Conservation (phyloP, 1,139 yeast genomes). For the Casaregolazyma lundiana region DNA sequence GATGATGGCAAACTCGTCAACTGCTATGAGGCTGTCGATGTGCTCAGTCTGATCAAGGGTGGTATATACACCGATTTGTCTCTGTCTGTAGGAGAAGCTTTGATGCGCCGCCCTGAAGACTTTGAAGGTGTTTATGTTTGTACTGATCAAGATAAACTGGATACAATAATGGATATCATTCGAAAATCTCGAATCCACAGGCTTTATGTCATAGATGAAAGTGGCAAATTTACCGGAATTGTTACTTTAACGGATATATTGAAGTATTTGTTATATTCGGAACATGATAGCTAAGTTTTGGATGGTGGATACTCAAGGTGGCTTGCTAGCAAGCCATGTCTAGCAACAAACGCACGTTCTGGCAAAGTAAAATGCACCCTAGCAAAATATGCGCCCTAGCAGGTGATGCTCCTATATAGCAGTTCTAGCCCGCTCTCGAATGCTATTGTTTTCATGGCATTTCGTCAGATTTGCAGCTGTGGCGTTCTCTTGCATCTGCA, state of each 20-base stretch:
- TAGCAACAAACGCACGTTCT: too few relatives aligned
- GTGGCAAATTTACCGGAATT: slow-evolving; percentile 73
- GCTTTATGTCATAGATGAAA: slow-evolving; percentile 83
- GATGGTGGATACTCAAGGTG: neutral
- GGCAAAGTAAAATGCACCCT: too few relatives aligned
- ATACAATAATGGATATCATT: slow-evolving; percentile 90
- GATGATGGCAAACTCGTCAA: slow-evolving; percentile 69
- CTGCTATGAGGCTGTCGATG: slow-evolving; percentile 95
- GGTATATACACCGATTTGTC: slow-evolving; percentile 91
- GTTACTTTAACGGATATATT: slow-evolving; percentile 89
- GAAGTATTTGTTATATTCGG: slow-evolving; percentile 60
- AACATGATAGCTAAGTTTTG: neutral
- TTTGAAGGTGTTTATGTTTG: slow-evolving; percentile 98
- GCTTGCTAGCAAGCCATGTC: too few relatives aligned
- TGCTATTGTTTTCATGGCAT: too few relatives aligned
- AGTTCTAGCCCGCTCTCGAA: too few relatives aligned
- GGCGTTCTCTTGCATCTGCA: too few relatives aligned
- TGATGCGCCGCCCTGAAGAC: slow-evolving; percentile 90
- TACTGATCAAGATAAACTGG: slow-evolving; percentile 78
- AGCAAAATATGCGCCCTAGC: too few relatives aligned
- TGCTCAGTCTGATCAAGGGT: slow-evolving; percentile 85
- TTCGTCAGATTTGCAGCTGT: too few relatives aligned
- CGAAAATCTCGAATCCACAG: slow-evolving; percentile 89
- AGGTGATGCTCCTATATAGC: too few relatives aligned
- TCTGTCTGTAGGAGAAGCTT: slow-evolving; percentile 91